These are phyloP conservation scores for Suillus discolor DNA, from an alignment of 768 basidiomycete genomes.

Conservation along the genomic window DNA sequence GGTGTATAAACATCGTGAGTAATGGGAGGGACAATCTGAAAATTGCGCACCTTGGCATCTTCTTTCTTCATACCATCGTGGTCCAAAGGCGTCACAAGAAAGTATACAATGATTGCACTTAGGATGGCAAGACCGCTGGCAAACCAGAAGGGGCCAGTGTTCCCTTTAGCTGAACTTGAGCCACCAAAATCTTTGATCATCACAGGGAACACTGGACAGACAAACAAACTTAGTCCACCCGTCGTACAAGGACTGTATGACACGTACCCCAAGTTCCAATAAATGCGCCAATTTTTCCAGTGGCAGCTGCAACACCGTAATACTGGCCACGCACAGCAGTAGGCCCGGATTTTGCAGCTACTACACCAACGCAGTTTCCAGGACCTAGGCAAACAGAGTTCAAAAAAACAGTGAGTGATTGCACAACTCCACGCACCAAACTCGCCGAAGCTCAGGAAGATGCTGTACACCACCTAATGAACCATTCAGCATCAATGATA, in stretches of 20 bases:
- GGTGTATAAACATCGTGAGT: neutral
- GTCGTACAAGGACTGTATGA: neutral
- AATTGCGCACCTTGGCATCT: conserved; percentile 56
- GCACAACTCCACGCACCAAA: too few relatives aligned
- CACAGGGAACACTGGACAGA: conserved; percentile 58
- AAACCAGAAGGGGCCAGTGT: conserved; percentile 91
- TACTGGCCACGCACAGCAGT: too few relatives aligned
- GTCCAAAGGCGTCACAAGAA: conserved; percentile 74
- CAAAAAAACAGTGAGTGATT: too few relatives aligned
- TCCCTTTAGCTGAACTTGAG: conserved; percentile 49
- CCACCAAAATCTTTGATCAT: conserved; percentile 73
- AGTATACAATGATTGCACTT: conserved; percentile 70
- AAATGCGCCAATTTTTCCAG: too few relatives aligned
- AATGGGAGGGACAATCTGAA: neutral
- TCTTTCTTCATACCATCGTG: conserved; percentile 82
- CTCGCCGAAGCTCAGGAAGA: conserved; percentile 86
- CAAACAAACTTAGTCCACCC: conserved; percentile 4
- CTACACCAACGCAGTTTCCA: too few relatives aligned
- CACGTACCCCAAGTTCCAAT: too few relatives aligned
- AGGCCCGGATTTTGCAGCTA: too few relatives aligned
- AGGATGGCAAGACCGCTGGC: conserved; percentile 81
- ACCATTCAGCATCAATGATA: neutral
- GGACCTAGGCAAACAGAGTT: too few relatives aligned
- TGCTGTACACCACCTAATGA: conserved; percentile 76
- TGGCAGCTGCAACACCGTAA: too few relatives aligned